Percentiles rank a stretch among this genome's conserved stretches.
phyloP scores from a whole-genome alignment of 2,329 filamentous ascomycete species.

The Aureobasidium sp. region DNA sequence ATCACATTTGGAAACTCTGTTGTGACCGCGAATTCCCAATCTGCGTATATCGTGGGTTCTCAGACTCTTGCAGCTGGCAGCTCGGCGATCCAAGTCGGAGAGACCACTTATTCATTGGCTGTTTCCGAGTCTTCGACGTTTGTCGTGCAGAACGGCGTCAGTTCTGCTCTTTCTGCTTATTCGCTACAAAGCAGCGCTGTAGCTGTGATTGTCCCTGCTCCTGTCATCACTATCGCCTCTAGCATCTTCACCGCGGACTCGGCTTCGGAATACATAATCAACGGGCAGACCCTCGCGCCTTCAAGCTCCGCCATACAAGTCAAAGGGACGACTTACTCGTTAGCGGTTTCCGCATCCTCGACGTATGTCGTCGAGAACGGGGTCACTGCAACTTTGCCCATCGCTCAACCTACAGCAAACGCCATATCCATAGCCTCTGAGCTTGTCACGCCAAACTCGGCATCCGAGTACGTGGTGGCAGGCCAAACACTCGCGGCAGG shows the following conservation, averaged over 20 bases:
- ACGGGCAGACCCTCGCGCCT: slow-evolving; percentile 14
- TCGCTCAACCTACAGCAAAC: too few relatives aligned
- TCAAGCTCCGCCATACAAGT: slow-evolving; percentile 13
- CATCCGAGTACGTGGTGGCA: not conserved
- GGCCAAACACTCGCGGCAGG: slow-evolving; percentile 10
- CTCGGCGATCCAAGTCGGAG: slow-evolving; percentile 9
- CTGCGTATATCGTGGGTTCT: not conserved
- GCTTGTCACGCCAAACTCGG: not conserved
- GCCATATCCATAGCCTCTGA: not conserved
- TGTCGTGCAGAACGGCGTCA: not conserved
- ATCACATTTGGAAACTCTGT: not conserved
- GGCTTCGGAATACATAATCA: slow-evolving; percentile 16
- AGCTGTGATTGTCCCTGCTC: not conserved
- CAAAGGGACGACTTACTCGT: slow-evolving; percentile 18
- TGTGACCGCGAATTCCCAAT: slow-evolving; percentile 3
- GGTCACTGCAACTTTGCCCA: not conserved
- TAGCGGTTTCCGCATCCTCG: slow-evolving; percentile 26
- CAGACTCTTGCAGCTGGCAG: slow-evolving; percentile 15
- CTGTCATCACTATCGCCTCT: not conserved
- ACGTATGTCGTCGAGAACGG: not conserved
- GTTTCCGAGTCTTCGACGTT: not conserved
- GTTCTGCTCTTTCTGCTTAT: not conserved
- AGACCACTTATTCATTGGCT: not conserved
- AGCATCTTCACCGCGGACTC: slow-evolving; percentile 18
- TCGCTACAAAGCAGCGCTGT: not conserved